phyloP scores from a whole-genome alignment of 208 protist species.

The Novymonas esmeraldas region DNA sequence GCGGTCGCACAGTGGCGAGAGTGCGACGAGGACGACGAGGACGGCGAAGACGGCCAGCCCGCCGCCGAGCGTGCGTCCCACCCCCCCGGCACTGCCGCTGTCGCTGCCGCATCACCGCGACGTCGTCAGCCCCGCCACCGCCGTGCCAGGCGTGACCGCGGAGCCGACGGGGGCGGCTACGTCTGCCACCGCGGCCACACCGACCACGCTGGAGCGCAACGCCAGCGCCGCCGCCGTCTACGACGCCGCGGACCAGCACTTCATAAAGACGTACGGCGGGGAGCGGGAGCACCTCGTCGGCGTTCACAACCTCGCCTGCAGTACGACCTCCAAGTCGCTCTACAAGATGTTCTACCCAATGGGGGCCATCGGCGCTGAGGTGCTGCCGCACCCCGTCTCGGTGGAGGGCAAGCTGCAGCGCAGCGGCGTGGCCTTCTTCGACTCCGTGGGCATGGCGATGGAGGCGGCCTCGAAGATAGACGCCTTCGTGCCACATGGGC shows the following conservation, averaged over 20 bases:
- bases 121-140: conserved; percentile 13
- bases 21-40: not conserved
- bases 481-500: conserved; percentile 58
- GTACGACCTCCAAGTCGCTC: conserved; percentile 47
- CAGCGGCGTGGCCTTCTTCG: conserved; percentile 76
- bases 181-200: not conserved
- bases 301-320: conserved; percentile 65
- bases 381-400: conserved; percentile 45
- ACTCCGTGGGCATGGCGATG: conserved; percentile 48
- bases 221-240: conserved; percentile 5
- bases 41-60: conserved; percentile 4
- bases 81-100: conserved; percentile 29
- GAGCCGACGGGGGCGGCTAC: too few relatives aligned
- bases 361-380: conserved; percentile 57
- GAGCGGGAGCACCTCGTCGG: conserved; percentile 53
- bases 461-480: conserved; percentile 76
- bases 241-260: conserved; percentile 61
- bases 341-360: conserved; percentile 77
- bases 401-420: conserved; percentile 48
- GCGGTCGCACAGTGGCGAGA: not conserved
- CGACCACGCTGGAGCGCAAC: not conserved
- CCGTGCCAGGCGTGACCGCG: conserved; percentile 19
- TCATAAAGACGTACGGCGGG: conserved; percentile 41
- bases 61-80: conserved; percentile 3
- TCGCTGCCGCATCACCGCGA: conserved; percentile 11